Evolutionary conservation across 495 filamentous ascomycete species (phyloP).

Genomic region (Cudoniella acicularis): DNA sequence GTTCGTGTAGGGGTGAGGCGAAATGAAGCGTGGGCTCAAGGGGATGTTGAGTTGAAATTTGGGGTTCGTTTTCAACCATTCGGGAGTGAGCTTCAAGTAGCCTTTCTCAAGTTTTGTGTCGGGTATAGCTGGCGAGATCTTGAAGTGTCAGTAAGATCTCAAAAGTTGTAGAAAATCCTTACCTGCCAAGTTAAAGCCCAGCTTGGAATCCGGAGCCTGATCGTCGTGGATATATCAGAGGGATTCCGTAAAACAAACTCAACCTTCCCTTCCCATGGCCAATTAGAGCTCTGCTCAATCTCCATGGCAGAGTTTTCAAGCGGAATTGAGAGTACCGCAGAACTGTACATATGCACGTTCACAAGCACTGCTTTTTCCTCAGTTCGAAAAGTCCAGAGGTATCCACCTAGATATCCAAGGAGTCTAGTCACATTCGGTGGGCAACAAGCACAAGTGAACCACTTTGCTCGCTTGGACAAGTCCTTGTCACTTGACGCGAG

Average conservation of each 20-base stretch:
- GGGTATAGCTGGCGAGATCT: conserved; percentile 28
- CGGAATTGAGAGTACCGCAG: conserved; percentile 39
- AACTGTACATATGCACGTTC: conserved; percentile 50
- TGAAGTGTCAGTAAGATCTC: conserved; percentile 5
- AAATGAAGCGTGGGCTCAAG: conserved; percentile 42
- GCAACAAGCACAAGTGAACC: conserved; percentile 57
- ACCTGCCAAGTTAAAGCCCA: conserved; percentile 47
- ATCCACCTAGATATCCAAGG: conserved; percentile 50
- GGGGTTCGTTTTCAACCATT: conserved; percentile 31
- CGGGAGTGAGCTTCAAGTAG: conserved; percentile 41
- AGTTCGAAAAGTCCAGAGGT: conserved; percentile 42
- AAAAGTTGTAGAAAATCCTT: conserved; percentile 15
- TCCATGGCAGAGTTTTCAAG: conserved; percentile 33
- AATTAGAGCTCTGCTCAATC: conserved; percentile 46
- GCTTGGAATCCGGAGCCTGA: conserved; percentile 46
- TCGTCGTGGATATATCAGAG: conserved; percentile 29
- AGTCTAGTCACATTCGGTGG: conserved; percentile 54
- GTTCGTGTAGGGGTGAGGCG: conserved; percentile 48
- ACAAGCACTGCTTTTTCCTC: conserved; percentile 31
- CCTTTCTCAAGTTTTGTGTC: conserved; percentile 35
- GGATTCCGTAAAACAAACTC: conserved; percentile 36
- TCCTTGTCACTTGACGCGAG: conserved; percentile 47
- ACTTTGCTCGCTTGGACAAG: conserved; percentile 40
- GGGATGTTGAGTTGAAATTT: conserved; percentile 36
- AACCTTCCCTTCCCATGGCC: conserved; percentile 53